These are phyloP conservation scores for Pseudogymnoascus sp. DNA, from an alignment of 2,329 filamentous ascomycete genomes.

Conservation along the genomic window DNA sequence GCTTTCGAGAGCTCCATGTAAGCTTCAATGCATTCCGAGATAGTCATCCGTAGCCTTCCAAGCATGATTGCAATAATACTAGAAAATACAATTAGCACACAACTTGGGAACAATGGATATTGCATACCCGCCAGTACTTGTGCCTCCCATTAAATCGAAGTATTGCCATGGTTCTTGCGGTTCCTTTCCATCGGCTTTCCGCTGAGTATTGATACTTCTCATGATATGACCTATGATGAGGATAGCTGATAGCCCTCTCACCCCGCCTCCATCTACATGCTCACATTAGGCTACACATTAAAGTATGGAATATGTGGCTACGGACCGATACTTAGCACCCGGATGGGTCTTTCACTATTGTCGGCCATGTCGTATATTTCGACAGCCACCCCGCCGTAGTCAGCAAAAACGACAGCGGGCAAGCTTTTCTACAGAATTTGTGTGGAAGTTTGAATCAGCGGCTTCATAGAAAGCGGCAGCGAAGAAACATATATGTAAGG, in stretches of 20 bases:
- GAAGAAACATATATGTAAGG: neutral
- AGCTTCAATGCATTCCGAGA: slow-evolving; percentile 28
- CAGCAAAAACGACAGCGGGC: neutral
- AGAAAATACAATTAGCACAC: neutral
- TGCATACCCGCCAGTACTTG: slow-evolving; percentile 37
- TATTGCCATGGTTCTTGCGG: slow-evolving; percentile 37
- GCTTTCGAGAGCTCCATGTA: slow-evolving; percentile 20
- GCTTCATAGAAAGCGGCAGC: no score
- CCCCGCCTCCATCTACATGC: neutral
- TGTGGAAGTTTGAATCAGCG: neutral
- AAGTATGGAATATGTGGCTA: neutral
- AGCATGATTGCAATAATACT: slow-evolving; percentile 34
- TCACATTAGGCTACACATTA: neutral
- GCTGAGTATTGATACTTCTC: neutral
- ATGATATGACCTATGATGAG: neutral
- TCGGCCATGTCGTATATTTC: neutral
- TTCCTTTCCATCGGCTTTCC: neutral
- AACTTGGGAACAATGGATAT: neutral
- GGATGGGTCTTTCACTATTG: neutral
- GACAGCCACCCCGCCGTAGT: neutral
- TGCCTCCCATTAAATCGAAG: slow-evolving; percentile 46
- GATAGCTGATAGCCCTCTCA: slow-evolving; percentile 1
- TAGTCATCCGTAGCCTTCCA: slow-evolving; percentile 29
- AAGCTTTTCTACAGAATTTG: neutral
- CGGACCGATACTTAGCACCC: neutral